Evolutionary conservation across 2,329 filamentous ascomycete genomes (phyloP).

Genomic region (Cucurbitaria berberidis): DNA sequence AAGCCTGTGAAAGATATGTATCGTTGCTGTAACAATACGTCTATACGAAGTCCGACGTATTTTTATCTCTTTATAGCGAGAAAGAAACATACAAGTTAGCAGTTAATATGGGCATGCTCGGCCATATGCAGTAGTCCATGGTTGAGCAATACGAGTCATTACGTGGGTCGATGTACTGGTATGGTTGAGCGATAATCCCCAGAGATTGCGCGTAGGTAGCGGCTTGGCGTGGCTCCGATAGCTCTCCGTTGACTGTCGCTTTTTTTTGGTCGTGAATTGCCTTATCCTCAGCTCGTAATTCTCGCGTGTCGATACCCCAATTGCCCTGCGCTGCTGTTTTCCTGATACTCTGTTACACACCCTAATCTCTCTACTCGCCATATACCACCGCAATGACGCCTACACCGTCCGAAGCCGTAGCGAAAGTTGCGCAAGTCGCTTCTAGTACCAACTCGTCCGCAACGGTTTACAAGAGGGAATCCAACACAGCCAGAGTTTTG

Average conservation of each 20-base stretch:
- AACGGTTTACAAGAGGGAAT: conserved; percentile 80
- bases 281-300: conserved; percentile 14
- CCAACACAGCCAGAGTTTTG: conserved; percentile 82
- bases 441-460: conserved; percentile 51
- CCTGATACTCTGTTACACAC: background rate
- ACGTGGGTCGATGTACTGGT: no score
- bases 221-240: conserved; percentile 13
- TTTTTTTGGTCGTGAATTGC: conserved; percentile 12
- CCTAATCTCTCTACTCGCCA: background rate
- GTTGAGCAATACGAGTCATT: no score
- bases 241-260: conserved; percentile 15
- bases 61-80: no score
- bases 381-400: conserved; percentile 32
- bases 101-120: no score
- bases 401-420: conserved; percentile 35
- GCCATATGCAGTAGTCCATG: no score
- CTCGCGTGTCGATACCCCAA: conserved; percentile 10
- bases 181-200: no score
- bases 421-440: conserved; percentile 38
- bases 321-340: conserved; percentile 17
- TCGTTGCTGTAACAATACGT: no score
- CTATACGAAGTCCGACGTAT: no score
- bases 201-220: background rate
- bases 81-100: no score
- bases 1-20: no score